Conservation (phyloP, 2,329 filamentous ascomycete genomes). For the Talaromyces piceae region DNA sequence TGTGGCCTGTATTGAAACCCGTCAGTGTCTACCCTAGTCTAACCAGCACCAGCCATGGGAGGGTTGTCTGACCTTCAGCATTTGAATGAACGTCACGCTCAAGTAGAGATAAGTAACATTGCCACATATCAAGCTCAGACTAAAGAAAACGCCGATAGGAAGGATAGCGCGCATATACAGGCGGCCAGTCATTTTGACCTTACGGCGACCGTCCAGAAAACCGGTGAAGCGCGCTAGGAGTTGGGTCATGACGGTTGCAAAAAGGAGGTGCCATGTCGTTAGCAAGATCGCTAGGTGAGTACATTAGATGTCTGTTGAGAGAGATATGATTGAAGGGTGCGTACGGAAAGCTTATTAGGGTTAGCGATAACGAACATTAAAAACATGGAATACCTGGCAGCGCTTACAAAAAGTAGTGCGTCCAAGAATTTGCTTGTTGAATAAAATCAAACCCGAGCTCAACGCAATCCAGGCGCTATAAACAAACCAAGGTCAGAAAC, state of each 20-base stretch:
- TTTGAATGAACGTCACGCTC: slow-evolving; percentile 95
- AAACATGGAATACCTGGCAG: not conserved
- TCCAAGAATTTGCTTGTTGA: slow-evolving; percentile 98
- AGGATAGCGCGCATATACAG: slow-evolving; percentile 90
- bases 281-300: slow-evolving; percentile 52
- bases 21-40: slow-evolving; percentile 10
- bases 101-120: slow-evolving; percentile 94
- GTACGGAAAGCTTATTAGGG: slow-evolving; percentile 5
- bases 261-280: slow-evolving; percentile 90
- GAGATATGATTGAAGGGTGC: not conserved
- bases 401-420: slow-evolving; percentile 71
- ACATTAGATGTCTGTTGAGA: not conserved
- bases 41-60: not conserved
- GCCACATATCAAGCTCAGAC: slow-evolving; percentile 88
- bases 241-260: slow-evolving; percentile 92
- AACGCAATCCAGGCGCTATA: slow-evolving; percentile 83
- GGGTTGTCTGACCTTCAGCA: slow-evolving; percentile 76
- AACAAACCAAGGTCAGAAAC: not conserved
- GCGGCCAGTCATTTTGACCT: slow-evolving; percentile 91
- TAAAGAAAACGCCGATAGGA: slow-evolving; percentile 93
- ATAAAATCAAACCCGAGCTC: slow-evolving; percentile 90
- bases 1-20: slow-evolving; percentile 58
- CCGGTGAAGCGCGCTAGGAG: slow-evolving; percentile 81
- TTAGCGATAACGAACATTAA: not conserved
- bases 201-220: slow-evolving; percentile 87